Evolutionary conservation across 768 basidiomycete genomes (phyloP), one percentile per base, ranked within the genome.

Genomic region (Glaciozyma antarctica): DNA sequence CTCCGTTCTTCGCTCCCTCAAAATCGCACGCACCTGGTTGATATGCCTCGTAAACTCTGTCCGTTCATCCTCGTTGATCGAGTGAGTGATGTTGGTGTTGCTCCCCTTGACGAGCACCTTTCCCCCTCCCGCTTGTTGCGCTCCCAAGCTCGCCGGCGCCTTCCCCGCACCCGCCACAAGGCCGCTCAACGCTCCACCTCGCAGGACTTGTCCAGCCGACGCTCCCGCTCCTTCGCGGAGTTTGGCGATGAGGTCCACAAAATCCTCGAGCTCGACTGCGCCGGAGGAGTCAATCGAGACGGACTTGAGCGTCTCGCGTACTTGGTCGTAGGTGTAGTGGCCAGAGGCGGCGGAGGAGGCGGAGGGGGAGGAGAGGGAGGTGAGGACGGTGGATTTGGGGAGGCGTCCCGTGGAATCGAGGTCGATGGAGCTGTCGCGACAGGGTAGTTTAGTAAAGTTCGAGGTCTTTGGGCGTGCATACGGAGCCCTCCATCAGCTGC

Each of bases 31-130:
- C 73, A 95, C 94, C 65, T 82, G 79, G 76, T 99, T 99, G 80
- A 99, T 98, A 78, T 99, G 94, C 75, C 90, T 88, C n/a, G 94
- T 98, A 78, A 98, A 98, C 75, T 94, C 92, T 26, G 83, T 80
- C 60, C 90, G 82, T 76, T 97, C 94, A 76, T 98, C 94, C 77
- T 97, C 90, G 79, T 95, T 95, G 78, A 98, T 87, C 43, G 94
- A 94, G 79, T 97, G 94, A 77, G 88, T 90, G 68, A 90, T 89
- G 77, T 93, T 95, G 60, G 89, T 88, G 72, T 90, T 95, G 5
- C 91, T 90, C 63, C 94, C 94, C 75, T 90, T 85, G 28, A 97
- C 90, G 1, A 89, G 90, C 65, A 97, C 90, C 75, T 91, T 94
- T 21, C 93, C 93, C 24, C 68, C 67, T 24, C 67, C 64, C 12